Conservation (phyloP, 129 eudicot species). For the Silybum marianum region DNA sequence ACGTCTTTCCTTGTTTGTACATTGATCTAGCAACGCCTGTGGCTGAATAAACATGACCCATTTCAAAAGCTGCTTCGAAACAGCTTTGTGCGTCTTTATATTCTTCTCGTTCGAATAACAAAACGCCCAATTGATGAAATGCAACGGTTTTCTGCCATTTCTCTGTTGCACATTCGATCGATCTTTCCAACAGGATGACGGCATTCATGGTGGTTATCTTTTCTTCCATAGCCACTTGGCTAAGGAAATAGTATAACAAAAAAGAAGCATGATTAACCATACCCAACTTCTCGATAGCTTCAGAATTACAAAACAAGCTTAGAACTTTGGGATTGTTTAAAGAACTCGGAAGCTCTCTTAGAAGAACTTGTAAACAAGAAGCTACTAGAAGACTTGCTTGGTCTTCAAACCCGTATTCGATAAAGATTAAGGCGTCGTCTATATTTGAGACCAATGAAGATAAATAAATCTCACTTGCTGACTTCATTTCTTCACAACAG, state of each 20-base stretch:
- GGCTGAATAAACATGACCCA: conserved; percentile 72
- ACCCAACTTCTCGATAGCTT: conserved; percentile 49
- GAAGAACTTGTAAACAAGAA: conserved; percentile 66
- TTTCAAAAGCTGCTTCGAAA: conserved; percentile 59
- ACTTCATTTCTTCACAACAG: conserved; percentile 74
- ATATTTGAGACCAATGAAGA: conserved; percentile 46
- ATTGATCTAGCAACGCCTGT: conserved; percentile 58
- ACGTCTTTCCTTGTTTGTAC: conserved; percentile 64
- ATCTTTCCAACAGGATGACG: conserved; percentile 47
- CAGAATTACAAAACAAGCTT: conserved; percentile 53
- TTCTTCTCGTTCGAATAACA: conserved; percentile 56
- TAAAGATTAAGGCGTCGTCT: conserved; percentile 58
- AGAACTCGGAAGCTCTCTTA: conserved; percentile 64
- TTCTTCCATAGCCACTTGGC: conserved; percentile 66
- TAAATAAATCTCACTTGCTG: conserved; percentile 51
- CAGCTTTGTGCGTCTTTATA: conserved; percentile 51
- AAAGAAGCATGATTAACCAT: conserved; percentile 62
- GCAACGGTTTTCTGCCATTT: conserved; percentile 73
- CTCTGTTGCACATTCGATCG: conserved; percentile 47
- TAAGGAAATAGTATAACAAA: conserved; percentile 62
- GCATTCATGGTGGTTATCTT: conserved; percentile 44
- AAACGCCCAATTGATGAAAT: conserved; percentile 60
- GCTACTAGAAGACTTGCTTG: conserved; percentile 56
- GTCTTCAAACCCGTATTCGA: conserved; percentile 73
- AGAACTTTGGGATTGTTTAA: conserved; percentile 49